Base-by-base conservation (phyloP, 2,329 filamentous ascomycete genomes). In the Talaromyces sp. region DNA sequence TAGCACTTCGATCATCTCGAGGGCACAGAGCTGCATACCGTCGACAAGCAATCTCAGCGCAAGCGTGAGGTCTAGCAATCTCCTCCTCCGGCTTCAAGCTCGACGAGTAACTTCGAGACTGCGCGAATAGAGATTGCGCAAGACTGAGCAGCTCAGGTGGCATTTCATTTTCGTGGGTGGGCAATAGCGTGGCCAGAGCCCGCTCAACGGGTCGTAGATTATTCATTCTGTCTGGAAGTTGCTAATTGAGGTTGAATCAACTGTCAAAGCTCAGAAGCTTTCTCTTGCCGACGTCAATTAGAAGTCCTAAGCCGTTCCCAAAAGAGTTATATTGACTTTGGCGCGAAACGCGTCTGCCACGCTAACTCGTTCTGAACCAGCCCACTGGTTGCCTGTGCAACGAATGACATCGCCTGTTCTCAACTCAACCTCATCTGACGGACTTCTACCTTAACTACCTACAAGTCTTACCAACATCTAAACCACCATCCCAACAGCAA, bases 1-100 rank as follows among this genome's bases (percentile, higher is more conserved):
- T 8, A 56, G 15, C 10, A 19, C 40, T 22, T 17, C 6, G n/a
- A 13, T 38, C 15, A 49, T 15, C 2, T n/a, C 5, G 5, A 31
- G 2, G 17, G 2, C n/a, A 17, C 1, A 40, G 22, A 2, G 1
- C 29, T 27, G 58, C 71, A 53, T 79, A 91, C 91, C 91, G 87
- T 71, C 94, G 92, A 74, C 93, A 98, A 22, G 95, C 95, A 67
- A 99, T 86, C 77, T 97, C 89, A 15, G 91, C 91, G 75, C 93
- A 97, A 3, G 90, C 91, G 76, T 95, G 95, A 4, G 86, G 84
- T 22, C 93, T 86, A n/a, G 90, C 92, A 69, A 95, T 88, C 76
- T 97, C 93, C 76, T 97, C 93, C 64, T 96, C 92, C 2, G 88
- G 85, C 75, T 93, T 96, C 62, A 97, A 82, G 17, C 86, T 90